These are phyloP conservation scores for Lepiota brunneoincarnata DNA, from an alignment of 768 basidiomycete species.

Conservation along the genomic window DNA sequence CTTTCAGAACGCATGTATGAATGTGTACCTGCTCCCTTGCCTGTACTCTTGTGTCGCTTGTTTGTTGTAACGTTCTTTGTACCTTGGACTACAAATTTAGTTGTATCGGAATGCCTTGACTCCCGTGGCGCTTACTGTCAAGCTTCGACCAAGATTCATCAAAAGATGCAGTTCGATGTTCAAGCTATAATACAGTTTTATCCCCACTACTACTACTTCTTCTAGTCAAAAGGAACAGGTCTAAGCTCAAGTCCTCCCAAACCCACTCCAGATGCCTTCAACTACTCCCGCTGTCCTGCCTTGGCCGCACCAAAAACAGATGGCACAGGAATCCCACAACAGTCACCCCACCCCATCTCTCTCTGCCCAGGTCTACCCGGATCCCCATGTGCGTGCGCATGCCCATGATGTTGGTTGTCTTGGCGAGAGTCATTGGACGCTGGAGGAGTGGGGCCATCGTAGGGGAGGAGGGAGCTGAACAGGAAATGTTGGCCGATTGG, in stretches of 20 bases:
- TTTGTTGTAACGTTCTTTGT: too few species aligned
- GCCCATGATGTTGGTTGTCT: slow-evolving; percentile 53
- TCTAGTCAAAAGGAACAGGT: slow-evolving; percentile 79
- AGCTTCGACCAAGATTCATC: too few species aligned
- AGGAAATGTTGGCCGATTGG: slow-evolving; percentile 96
- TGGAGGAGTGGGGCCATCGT: too few species aligned
- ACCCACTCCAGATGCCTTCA: slow-evolving; percentile 34
- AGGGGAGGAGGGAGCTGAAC: slow-evolving; percentile 79
- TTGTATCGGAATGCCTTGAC: too few species aligned
- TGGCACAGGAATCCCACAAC: slow-evolving; percentile 88
- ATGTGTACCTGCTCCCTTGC: too few species aligned
- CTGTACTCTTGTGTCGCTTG: too few species aligned
- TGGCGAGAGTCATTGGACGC: too few species aligned
- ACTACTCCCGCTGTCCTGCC: slow-evolving; percentile 43
- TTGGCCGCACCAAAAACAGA: slow-evolving; percentile 75
- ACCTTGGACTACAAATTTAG: too few species aligned
- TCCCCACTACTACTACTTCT: not conserved
- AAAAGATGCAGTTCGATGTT: too few species aligned
- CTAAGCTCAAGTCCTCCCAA: slow-evolving; percentile 63
- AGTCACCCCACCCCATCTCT: slow-evolving; percentile 79
- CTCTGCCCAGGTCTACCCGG: slow-evolving; percentile 44
- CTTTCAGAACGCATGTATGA: too few species aligned
- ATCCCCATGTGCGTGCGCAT: slow-evolving; percentile 40
- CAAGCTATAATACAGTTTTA: too few species aligned
- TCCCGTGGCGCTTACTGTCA: too few species aligned